Percentiles rank a stretch among this genome's conserved stretches.
Evolutionary conservation across 2,329 filamentous ascomycete species (phyloP).

Genomic region (Alternaria metachromatica): DNA sequence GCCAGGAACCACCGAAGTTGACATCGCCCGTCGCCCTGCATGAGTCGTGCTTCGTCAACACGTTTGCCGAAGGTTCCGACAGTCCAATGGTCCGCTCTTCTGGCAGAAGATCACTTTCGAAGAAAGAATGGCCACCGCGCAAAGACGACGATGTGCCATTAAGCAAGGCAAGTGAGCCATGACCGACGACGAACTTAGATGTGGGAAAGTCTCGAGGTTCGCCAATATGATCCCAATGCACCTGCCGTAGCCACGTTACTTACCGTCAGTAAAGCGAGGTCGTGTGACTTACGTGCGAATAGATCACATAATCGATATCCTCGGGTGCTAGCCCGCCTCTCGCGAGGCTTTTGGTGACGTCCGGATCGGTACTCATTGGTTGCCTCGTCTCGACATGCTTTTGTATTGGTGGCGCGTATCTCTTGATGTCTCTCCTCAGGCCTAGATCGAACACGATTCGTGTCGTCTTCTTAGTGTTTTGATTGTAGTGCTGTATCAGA

Average conservation of each 20-base stretch:
- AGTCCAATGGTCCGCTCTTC: constrained; percentile 53
- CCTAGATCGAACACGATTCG: constrained; percentile 63
- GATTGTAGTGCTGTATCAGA: constrained; percentile 58
- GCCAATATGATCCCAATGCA: constrained; percentile 54
- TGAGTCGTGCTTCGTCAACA: background rate
- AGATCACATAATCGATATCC: constrained; percentile 53
- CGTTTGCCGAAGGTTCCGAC: constrained; percentile 35
- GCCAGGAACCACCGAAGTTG: constrained; percentile 49
- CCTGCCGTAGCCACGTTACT: constrained; percentile 26
- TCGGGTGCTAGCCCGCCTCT: constrained; percentile 43
- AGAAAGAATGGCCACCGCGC: constrained; percentile 47
- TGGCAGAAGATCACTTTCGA: constrained; percentile 55
- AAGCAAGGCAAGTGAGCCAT: constrained; percentile 34
- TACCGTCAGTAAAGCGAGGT: background rate
- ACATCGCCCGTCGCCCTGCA: background rate
- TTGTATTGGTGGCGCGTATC: constrained; percentile 56
- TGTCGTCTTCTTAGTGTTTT: constrained; percentile 41
- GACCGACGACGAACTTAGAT: constrained; percentile 51
- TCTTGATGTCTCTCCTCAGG: constrained; percentile 53
- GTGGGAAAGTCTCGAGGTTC: constrained; percentile 47
- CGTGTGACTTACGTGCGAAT: constrained; percentile 47
- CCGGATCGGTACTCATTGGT: constrained; percentile 51
- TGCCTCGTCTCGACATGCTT: constrained; percentile 56
- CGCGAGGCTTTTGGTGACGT: constrained; percentile 49
- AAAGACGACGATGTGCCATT: constrained; percentile 28